Base-by-base conservation (phyloP, 23 red algal species). In the Gracilaria gracilis region DNA sequence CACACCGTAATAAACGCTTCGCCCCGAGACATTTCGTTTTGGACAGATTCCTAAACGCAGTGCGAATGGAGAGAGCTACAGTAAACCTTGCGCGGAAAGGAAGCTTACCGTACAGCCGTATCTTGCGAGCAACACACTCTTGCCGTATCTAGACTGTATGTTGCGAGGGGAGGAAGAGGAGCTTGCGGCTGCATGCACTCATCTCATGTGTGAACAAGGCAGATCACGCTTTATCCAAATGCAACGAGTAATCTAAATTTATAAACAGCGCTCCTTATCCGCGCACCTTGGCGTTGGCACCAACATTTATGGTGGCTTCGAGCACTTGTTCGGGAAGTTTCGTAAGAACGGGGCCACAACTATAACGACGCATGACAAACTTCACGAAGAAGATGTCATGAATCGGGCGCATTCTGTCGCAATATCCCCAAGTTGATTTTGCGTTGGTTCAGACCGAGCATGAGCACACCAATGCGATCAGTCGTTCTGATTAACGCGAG, bases 391-490 rank as follows among this genome's bases (percentile, higher is more conserved):
- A 21, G 28, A 40, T 55, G 58, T 31, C 70, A 80, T 77, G 70
- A 67, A 39, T 79, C 74, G 85, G 85, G 85, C 85, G 74, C 71
- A 67, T 78, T 89, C 85, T 89, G 85, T 89, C 85, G 85, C 85
- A 73, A 78, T 78, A 38, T 74, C 72, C 71, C 85, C 70, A 51
- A 65, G 33, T 65, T 79, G 71, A 44, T 89, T 53, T 89, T 59
- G 85, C 85, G 71, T 70, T 67, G 50, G 6, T 64, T 89, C 85
- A 89, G 67, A 80, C 27, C 51, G 69, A 17, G 46, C 64, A 49
- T 48, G 85, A 89, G 21, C 69, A 38, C 69, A 67, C 31, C 42
- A 40, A 12, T 67, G 58, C 71, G 35, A 67, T 61, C 70, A 79
- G 0, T 54, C 85, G 51, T 24, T 76, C 72, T 79, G 85, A 88